Evolutionary conservation across 2,329 filamentous ascomycete species (phyloP).

Genomic region (Fusarium chlamydosporum): DNA sequence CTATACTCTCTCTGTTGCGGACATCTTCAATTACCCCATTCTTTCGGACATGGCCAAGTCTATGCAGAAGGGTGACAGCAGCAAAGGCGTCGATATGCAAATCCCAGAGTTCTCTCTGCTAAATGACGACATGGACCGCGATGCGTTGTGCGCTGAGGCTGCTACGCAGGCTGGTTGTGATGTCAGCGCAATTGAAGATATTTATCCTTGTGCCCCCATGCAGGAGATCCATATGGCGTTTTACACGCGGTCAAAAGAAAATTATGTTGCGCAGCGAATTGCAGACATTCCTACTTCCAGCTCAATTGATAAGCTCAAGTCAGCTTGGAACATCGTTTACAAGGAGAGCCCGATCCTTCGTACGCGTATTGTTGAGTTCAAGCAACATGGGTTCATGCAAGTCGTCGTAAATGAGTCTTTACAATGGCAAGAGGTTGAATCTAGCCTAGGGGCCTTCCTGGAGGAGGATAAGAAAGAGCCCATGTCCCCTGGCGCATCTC

Average conservation of each 20-base stretch:
- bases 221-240: slow-evolving; percentile 68
- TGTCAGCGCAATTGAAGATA: slow-evolving; percentile 59
- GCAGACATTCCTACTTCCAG: slow-evolving; percentile 56
- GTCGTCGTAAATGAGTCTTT: slow-evolving; percentile 60
- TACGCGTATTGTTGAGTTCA: slow-evolving; percentile 63
- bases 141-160: slow-evolving; percentile 54
- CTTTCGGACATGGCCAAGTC: slow-evolving; percentile 61
- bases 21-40: slow-evolving; percentile 61
- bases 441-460: slow-evolving; percentile 57
- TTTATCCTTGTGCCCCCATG: slow-evolving; percentile 67
- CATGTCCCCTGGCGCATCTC: slow-evolving; percentile 59
- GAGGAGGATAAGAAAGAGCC: slow-evolving; percentile 56
- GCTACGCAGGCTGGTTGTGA: slow-evolving; percentile 52
- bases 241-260: slow-evolving; percentile 62
- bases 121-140: slow-evolving; percentile 47
- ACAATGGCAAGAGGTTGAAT: slow-evolving; percentile 52
- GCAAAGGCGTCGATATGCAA: slow-evolving; percentile 41
- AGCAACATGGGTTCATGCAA: slow-evolving; percentile 58
- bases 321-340: slow-evolving; percentile 59
- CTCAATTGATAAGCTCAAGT: slow-evolving; percentile 55
- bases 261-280: slow-evolving; percentile 65
- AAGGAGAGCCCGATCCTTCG: slow-evolving; percentile 59
- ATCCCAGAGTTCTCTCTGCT: slow-evolving; percentile 59
- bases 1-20: slow-evolving; percentile 61
- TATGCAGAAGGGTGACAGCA: slow-evolving; percentile 46